phyloP scores from a whole-genome alignment of 176 grass and related monocot species.

The Dendrocalamus sinicus region DNA sequence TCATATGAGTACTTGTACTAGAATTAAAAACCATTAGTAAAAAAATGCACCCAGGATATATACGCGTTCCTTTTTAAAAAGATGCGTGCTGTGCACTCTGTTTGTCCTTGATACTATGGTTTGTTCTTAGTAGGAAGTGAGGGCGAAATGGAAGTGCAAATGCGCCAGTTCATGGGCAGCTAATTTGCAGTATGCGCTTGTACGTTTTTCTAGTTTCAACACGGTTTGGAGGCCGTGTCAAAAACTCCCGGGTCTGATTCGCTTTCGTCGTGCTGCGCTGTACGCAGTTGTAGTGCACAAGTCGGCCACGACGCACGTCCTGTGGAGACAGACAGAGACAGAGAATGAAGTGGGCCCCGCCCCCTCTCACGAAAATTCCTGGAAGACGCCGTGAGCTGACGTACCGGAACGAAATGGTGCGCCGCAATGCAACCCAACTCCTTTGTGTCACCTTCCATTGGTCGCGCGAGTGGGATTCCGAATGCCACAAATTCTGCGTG shows the following conservation, averaged over 20 bases:
- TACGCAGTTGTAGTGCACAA: slow-evolving; percentile 6
- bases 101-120: no score
- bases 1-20: no score
- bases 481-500: background rate
- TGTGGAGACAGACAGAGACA: background rate
- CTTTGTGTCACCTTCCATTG: background rate
- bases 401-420: background rate
- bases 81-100: background rate
- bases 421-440: background rate
- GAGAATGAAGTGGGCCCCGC: no score
- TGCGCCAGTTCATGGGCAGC: background rate
- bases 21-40: no score
- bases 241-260: background rate
- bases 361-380: background rate
- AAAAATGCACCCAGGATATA: no score
- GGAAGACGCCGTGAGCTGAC: background rate
- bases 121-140: no score
- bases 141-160: no score
- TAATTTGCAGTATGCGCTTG: no score
- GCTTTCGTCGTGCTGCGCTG: background rate
- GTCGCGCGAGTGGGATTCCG: background rate
- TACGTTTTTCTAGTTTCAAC: background rate
- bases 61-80: no score
- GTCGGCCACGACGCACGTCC: background rate
- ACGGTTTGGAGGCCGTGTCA: slow-evolving; percentile 12